These are phyloP conservation scores for Arctium minus DNA, from an alignment of 129 eudicot species.

Conservation along the genomic window DNA sequence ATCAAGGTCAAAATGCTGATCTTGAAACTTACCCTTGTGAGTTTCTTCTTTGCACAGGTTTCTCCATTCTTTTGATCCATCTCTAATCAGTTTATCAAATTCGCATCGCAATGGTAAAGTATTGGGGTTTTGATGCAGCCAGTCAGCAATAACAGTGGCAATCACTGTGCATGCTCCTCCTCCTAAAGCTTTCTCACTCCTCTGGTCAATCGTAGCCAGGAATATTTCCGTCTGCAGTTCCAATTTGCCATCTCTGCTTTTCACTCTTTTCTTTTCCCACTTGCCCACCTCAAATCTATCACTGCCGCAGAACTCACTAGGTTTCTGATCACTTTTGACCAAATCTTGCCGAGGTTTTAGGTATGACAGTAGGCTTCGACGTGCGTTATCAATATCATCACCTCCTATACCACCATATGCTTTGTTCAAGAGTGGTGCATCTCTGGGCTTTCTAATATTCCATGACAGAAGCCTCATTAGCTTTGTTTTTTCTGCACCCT, in stretches of 20 bases:
- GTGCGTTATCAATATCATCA: constrained; percentile 52
- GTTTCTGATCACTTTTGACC: constrained; percentile 10
- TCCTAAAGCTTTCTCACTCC: constrained; percentile 69
- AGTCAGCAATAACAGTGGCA: constrained; percentile 49
- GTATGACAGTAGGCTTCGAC: constrained; percentile 35
- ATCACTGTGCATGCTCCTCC: constrained; percentile 68
- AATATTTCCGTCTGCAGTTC: constrained; percentile 48
- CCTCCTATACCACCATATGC: constrained; percentile 38
- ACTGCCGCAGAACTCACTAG: constrained; percentile 25
- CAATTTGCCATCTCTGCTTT: constrained; percentile 55
- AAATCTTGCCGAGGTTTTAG: constrained; percentile 16
- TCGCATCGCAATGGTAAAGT: constrained; percentile 44
- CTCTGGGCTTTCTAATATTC: constrained; percentile 43
- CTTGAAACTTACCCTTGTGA: constrained; percentile 38
- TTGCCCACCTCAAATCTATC: constrained; percentile 55
- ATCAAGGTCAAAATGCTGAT: constrained; percentile 61
- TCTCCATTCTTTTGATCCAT: constrained; percentile 59
- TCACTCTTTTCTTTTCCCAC: constrained; percentile 46
- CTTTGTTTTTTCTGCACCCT: constrained; percentile 17
- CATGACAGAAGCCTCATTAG: constrained; percentile 40
- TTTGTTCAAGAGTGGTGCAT: constrained; percentile 48
- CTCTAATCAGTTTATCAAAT: constrained; percentile 48
- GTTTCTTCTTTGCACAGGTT: constrained; percentile 40
- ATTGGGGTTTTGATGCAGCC: constrained; percentile 50
- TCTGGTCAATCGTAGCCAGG: constrained; percentile 65